These are phyloP conservation scores for Ogataea nonfermentans DNA, from an alignment of 805 yeast species.

Conservation along the genomic window DNA sequence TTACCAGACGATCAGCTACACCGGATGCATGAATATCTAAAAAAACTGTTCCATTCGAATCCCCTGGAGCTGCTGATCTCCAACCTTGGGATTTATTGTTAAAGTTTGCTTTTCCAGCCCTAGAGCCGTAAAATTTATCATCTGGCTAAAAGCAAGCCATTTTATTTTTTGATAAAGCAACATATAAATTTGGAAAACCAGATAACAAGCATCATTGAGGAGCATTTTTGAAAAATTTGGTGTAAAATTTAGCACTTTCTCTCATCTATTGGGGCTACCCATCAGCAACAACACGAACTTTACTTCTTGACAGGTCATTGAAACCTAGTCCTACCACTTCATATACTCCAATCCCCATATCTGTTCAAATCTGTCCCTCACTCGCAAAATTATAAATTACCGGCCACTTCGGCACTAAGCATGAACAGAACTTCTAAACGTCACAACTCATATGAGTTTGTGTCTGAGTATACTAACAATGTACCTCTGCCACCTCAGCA, in stretches of 20 bases:
- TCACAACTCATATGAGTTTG: conserved; percentile 3
- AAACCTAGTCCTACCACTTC: background rate
- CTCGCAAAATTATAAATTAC: background rate
- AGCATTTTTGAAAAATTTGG: background rate
- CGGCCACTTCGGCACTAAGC: background rate
- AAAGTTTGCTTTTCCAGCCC: background rate
- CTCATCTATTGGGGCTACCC: background rate
- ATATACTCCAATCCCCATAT: too few species aligned
- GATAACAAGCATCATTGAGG: conserved; percentile 8
- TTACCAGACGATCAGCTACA: too few species aligned
- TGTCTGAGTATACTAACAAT: background rate
- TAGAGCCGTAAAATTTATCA: too few species aligned
- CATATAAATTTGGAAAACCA: conserved; percentile 12
- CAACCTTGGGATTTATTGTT: background rate
- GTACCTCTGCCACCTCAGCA: background rate
- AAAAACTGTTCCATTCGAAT: background rate
- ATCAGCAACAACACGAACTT: too few species aligned
- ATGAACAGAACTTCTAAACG: conserved; percentile 9
- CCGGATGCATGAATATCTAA: too few species aligned
- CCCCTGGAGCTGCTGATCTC: background rate
- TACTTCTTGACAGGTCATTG: too few species aligned
- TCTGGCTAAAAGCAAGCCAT: conserved; percentile 18
- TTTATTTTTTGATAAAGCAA: conserved; percentile 16
- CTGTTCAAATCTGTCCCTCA: background rate
- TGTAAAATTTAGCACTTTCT: background rate